phyloP scores from a whole-genome alignment of 768 basidiomycete species.

The Pilatotrama ljubarskyi region DNA sequence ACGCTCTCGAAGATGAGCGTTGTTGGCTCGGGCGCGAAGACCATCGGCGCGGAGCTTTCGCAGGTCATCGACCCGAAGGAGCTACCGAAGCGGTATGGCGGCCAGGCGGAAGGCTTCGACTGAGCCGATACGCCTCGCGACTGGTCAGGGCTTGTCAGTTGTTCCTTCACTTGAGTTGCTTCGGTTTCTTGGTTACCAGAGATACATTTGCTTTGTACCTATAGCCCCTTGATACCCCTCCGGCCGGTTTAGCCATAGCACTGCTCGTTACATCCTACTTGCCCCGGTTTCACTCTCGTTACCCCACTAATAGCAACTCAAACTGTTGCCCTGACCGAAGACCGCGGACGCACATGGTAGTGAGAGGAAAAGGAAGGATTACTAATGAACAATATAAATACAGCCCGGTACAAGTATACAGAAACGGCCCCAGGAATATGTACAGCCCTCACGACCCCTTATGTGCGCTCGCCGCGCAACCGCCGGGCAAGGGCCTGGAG shows the following conservation, averaged over 20 bases:
- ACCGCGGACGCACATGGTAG: background rate
- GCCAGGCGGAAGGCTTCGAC: slow-evolving; percentile 54
- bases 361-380: slow-evolving; percentile 15
- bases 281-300: background rate
- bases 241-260: background rate
- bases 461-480: slow-evolving; percentile 47
- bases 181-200: too few species aligned
- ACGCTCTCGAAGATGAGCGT: slow-evolving; percentile 84
- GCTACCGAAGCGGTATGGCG: slow-evolving; percentile 73
- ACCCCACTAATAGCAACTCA: too few species aligned
- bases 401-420: slow-evolving; percentile 20
- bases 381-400: slow-evolving; percentile 26
- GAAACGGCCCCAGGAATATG: slow-evolving; percentile 8
- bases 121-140: background rate
- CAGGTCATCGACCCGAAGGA: slow-evolving; percentile 55
- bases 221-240: background rate
- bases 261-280: background rate
- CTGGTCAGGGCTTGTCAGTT: too few species aligned
- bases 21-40: slow-evolving; percentile 61
- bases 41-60: slow-evolving; percentile 61
- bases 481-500: slow-evolving; percentile 44
- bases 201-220: background rate
- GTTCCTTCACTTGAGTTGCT: too few species aligned
- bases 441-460: slow-evolving; percentile 12
- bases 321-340: too few species aligned